These are phyloP conservation scores for Eryngium alpinum DNA, from an alignment of 140 eudicot species.

Conservation along the genomic window DNA sequence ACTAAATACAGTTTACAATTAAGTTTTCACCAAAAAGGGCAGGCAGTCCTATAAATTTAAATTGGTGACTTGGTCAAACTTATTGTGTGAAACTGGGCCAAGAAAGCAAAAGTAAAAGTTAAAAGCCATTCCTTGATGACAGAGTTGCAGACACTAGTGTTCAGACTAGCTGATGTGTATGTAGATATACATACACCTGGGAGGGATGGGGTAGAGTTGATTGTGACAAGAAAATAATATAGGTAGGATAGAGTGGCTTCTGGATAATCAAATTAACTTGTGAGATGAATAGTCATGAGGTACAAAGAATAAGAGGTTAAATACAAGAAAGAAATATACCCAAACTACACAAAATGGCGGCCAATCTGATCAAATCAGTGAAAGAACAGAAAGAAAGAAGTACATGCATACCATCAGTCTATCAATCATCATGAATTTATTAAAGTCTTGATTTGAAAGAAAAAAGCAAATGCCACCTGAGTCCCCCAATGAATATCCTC, in stretches of 20 bases:
- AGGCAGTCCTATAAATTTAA: constrained; percentile 21
- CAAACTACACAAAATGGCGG: constrained; percentile 56
- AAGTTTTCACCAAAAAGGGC: constrained; percentile 25
- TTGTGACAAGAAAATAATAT: constrained; percentile 17
- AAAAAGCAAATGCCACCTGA: constrained; percentile 11
- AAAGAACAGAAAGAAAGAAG: constrained; percentile 34
- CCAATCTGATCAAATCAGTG: constrained; percentile 53
- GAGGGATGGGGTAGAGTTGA: background rate
- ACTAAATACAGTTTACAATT: background rate
- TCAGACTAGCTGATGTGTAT: constrained; percentile 41
- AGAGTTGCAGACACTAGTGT: constrained; percentile 63
- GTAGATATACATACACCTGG: background rate
- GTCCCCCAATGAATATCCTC: constrained; percentile 12
- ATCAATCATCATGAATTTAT: constrained; percentile 52
- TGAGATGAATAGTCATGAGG: constrained; percentile 24
- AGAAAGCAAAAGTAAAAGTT: constrained; percentile 53
- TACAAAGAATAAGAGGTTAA: constrained; percentile 18
- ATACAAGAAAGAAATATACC: constrained; percentile 23
- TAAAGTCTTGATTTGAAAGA: constrained; percentile 28
- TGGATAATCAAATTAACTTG: constrained; percentile 24
- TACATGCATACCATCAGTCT: constrained; percentile 39
- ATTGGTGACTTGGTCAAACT: constrained; percentile 72
- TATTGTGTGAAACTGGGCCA: constrained; percentile 32
- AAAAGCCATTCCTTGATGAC: constrained; percentile 42
- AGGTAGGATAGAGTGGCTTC: constrained; percentile 9